Evolutionary conservation across 306 rosid genomes (phyloP), one percentile per base, ranked within the genome.

Genomic region (Fagus crenata): DNA sequence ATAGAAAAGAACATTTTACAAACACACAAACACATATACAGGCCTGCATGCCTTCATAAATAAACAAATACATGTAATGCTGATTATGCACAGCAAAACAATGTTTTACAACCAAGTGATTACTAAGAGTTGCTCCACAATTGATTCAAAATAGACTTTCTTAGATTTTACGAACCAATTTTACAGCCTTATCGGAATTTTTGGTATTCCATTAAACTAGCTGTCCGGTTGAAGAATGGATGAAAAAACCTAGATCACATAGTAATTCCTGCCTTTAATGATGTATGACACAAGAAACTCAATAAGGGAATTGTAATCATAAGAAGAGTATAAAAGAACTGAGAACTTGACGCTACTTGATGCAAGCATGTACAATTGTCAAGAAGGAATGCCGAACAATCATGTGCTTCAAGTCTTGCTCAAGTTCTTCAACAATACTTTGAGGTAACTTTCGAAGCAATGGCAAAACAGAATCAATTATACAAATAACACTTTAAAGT

Each of bases 281-380:
- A 61, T 46, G 75, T 58, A 59, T 28, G 81, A 55, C 3, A 72
- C 49, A 78, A 76, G 78, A 76, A 72, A 63, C 37, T 15, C 53
- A 69, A 36, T 6, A 55, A 22, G 13, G 1, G n/a, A 40, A 55
- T 7, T 15, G 14, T 1, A 13, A 63, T 61, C 39, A 75, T 28
- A 56, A 61, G 71, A 18, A 64, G 43, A 15, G 9, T 17, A 71
- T 58, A 73, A 80, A 80, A 55, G 37, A 84, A 76, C 12, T 67
- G 54, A 81, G 82, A 60, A 78, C 49, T 65, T 17, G 72, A 58
- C 77, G 31, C 41, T 90, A 95, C 99, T 91, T 95, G 91, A 95
- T 90, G 88, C 96, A 92, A 81, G 99, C 97, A 89, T 95, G 99
- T 77, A 95, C 99, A 84, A 95, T 97, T 13, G 95, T 89, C 97